phyloP scores from a whole-genome alignment of 1,284 basidiomycete genomes.

The Ganoderma lingzhi region DNA sequence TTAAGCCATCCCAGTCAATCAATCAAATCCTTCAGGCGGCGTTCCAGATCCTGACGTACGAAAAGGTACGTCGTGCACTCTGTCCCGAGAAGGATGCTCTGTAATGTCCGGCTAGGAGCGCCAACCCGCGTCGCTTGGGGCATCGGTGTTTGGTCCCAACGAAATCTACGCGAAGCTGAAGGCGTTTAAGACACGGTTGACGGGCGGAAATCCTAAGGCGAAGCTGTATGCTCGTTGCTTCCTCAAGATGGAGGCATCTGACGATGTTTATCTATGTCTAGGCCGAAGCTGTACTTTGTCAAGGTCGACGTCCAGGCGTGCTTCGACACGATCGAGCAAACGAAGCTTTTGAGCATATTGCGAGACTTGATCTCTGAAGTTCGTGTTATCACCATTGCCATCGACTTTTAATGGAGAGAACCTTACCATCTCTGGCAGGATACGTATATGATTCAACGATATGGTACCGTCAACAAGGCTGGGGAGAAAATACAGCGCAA shows the following conservation, averaged over 20 bases:
- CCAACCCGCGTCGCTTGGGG: conserved; percentile 73
- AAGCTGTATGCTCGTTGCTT: conserved; percentile 56
- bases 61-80: conserved; percentile 64
- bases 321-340: conserved; percentile 96
- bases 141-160: conserved; percentile 85
- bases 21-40: conserved; percentile 88
- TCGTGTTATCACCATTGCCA: neutral
- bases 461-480: conserved; percentile 63
- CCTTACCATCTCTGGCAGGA: conserved; percentile 52
- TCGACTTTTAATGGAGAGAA: too few relatives aligned
- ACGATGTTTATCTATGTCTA: conserved; percentile 39
- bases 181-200: conserved; percentile 68
- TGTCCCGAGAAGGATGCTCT: neutral
- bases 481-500: conserved; percentile 61
- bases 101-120: conserved; percentile 54
- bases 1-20: conserved; percentile 63
- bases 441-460: conserved; percentile 68
- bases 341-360: conserved; percentile 84
- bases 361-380: conserved; percentile 80
- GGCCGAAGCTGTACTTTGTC: conserved; percentile 91
- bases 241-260: neutral
- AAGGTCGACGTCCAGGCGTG: conserved; percentile 97
- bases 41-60: conserved; percentile 87
- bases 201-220: conserved; percentile 43
- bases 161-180: conserved; percentile 84